phyloP scores from a whole-genome alignment of 106 monocot genomes.

The Gastrodia elata region DNA sequence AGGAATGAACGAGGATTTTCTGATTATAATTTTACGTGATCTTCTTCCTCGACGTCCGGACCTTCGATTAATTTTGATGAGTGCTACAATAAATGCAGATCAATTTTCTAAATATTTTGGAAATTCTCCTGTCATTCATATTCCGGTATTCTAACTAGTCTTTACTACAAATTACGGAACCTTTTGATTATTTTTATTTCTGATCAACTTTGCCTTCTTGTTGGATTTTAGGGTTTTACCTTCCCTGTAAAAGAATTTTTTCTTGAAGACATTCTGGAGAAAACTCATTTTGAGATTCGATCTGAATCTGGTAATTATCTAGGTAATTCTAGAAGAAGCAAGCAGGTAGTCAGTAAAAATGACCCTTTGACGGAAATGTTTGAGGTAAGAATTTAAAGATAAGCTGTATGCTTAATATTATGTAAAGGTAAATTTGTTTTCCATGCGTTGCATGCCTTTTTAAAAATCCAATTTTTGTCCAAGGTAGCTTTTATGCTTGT shows the following conservation, averaged over 20 bases:
- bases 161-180: not conserved
- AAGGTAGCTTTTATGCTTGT: not conserved
- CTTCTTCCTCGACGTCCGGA: conserved; percentile 85
- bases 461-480: not conserved
- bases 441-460: not conserved
- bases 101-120: conserved; percentile 90
- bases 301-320: conserved; percentile 63
- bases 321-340: conserved; percentile 66
- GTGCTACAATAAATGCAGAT: conserved; percentile 95
- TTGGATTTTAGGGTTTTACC: conserved; percentile 63
- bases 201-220: not conserved
- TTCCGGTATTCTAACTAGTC: conserved; percentile 48
- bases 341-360: conserved; percentile 31
- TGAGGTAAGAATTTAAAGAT: conserved; percentile 44
- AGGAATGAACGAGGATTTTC: conserved; percentile 98
- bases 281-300: conserved; percentile 59
- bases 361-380: conserved; percentile 91
- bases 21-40: conserved; percentile 88
- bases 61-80: conserved; percentile 84
- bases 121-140: conserved; percentile 79
- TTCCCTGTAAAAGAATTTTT: conserved; percentile 87
- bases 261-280: conserved; percentile 83
- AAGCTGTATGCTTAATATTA: not conserved
- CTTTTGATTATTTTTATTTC: not conserved
- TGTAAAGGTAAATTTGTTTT: not conserved